A percentile compares a stretch with the other conserved stretches of the same genome.
Conservation (phyloP, 2,329 filamentous ascomycete species). For the Stachybotrys chlorohalonatus region DNA sequence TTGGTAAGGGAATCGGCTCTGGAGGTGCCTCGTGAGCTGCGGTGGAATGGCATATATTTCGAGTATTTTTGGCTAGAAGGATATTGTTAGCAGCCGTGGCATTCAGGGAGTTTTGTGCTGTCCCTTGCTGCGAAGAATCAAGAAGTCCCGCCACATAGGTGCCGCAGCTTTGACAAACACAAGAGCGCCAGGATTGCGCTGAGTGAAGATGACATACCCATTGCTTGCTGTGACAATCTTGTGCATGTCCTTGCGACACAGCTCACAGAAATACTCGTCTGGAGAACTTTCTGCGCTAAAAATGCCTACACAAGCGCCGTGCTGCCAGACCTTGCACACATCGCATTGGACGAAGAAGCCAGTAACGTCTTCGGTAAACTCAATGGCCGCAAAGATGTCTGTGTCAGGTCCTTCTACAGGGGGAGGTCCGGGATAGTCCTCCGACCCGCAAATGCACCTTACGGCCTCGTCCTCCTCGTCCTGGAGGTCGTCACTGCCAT, state of each 20-base stretch:
- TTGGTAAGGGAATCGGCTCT: constrained; percentile 59
- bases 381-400: constrained; percentile 48
- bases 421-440: constrained; percentile 85
- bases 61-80: constrained; percentile 52
- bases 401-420: constrained; percentile 51
- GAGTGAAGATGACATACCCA: constrained; percentile 55
- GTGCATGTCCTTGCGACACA: constrained; percentile 87
- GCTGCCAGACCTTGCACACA: constrained; percentile 96
- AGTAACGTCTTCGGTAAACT: constrained; percentile 75
- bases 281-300: constrained; percentile 89
- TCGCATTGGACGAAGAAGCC: constrained; percentile 98
- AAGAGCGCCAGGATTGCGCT: not conserved
- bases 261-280: constrained; percentile 96
- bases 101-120: not conserved
- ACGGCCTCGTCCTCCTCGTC: constrained; percentile 85
- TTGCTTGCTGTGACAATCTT: constrained; percentile 70
- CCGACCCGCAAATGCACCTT: constrained; percentile 86
- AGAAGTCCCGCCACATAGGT: not conserved
- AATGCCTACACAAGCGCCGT: constrained; percentile 94
- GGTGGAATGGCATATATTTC: constrained; percentile 53
- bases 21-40: constrained; percentile 45
- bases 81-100: not conserved
- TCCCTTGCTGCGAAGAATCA: not conserved
- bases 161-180: not conserved
- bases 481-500: constrained; percentile 62